Evolutionary conservation across 176 grass and related monocot species (phyloP).

Genomic region (Ampelocalamus luodianensis): DNA sequence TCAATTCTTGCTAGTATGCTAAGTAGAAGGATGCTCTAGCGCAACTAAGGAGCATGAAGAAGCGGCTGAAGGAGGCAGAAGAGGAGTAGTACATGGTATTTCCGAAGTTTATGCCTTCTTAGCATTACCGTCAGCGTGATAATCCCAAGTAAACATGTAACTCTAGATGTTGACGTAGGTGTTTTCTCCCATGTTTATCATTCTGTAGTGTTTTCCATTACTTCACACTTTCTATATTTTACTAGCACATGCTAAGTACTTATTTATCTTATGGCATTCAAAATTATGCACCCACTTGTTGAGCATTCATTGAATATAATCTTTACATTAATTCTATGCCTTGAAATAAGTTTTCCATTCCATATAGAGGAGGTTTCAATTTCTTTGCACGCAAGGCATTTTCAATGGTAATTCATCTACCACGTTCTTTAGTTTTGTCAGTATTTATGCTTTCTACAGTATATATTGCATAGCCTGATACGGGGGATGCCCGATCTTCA

Average conservation of each 20-base stretch:
- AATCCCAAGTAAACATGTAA: slow-evolving; percentile 6
- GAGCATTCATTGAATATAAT: slow-evolving; percentile 2
- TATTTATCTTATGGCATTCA: slow-evolving; percentile 25
- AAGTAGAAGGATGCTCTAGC: slow-evolving; percentile 89
- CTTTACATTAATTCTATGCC: not conserved
- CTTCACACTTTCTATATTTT: slow-evolving; percentile 25
- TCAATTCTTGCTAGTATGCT: slow-evolving; percentile 19
- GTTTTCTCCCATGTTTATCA: slow-evolving; percentile 1
- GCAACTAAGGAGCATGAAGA: no score
- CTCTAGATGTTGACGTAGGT: not conserved
- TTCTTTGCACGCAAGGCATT: no score
- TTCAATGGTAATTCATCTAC: slow-evolving; percentile 66
- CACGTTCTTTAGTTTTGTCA: slow-evolving; percentile 17
- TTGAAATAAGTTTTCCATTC: slow-evolving; percentile 36
- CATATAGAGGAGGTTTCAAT: slow-evolving; percentile 85
- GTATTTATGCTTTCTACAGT: slow-evolving; percentile 7
- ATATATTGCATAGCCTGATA: slow-evolving; percentile 11
- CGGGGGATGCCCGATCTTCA: no score
- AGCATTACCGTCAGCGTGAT: slow-evolving; percentile 18
- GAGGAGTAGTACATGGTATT: slow-evolving; percentile 96
- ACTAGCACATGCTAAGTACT: not conserved
- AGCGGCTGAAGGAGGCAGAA: slow-evolving; percentile 96
- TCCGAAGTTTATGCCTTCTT: slow-evolving; percentile 22
- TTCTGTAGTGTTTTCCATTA: not conserved
- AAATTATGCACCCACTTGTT: slow-evolving; percentile 19